These are phyloP conservation scores for Chaetomiaceae sp. DNA, from an alignment of 2,329 filamentous ascomycete species.

Conservation along the genomic window DNA sequence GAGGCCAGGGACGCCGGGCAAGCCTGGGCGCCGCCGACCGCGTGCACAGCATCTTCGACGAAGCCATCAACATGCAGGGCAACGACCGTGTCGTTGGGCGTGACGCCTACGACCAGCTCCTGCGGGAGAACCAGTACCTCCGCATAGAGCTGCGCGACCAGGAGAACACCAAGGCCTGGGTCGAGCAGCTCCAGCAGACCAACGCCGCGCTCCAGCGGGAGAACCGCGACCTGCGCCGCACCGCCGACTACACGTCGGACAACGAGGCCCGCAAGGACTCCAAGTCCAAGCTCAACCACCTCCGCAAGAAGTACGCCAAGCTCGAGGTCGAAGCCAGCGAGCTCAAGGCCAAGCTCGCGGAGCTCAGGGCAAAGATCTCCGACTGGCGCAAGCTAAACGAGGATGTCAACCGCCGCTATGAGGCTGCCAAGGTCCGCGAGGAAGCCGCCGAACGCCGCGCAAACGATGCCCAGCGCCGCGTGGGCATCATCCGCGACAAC, in stretches of 20 bases:
- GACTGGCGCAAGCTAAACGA: slow-evolving; percentile 22
- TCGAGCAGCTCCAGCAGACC: slow-evolving; percentile 36
- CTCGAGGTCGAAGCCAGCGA: slow-evolving; percentile 36
- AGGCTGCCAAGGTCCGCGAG: slow-evolving; percentile 24
- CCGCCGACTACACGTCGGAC: slow-evolving; percentile 32
- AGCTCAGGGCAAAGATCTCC: slow-evolving; percentile 31
- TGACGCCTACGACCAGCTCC: slow-evolving; percentile 22
- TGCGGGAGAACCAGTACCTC: slow-evolving; percentile 31
- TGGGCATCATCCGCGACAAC: slow-evolving; percentile 22
- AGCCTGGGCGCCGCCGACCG: slow-evolving; percentile 26
- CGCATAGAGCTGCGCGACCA: slow-evolving; percentile 33
- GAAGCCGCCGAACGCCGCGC: slow-evolving; percentile 22
- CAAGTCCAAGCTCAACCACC: slow-evolving; percentile 30
- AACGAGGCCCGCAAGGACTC: slow-evolving; percentile 29
- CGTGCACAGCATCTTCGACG: slow-evolving; percentile 25
- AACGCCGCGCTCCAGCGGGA: slow-evolving; percentile 35
- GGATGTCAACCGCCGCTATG: slow-evolving; percentile 22
- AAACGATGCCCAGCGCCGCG: slow-evolving; percentile 26
- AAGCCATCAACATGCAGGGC: slow-evolving; percentile 18
- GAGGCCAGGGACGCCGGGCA: slow-evolving; percentile 18
- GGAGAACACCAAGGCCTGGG: slow-evolving; percentile 32
- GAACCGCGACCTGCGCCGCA: slow-evolving; percentile 37
- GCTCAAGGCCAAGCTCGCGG: slow-evolving; percentile 31
- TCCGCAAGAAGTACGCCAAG: slow-evolving; percentile 32
- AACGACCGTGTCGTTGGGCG: slow-evolving; percentile 19